A percentile compares a stretch with the other conserved stretches of the same genome.
Conservation (phyloP, 768 basidiomycete genomes). For the Leucocoprinus sp. region DNA sequence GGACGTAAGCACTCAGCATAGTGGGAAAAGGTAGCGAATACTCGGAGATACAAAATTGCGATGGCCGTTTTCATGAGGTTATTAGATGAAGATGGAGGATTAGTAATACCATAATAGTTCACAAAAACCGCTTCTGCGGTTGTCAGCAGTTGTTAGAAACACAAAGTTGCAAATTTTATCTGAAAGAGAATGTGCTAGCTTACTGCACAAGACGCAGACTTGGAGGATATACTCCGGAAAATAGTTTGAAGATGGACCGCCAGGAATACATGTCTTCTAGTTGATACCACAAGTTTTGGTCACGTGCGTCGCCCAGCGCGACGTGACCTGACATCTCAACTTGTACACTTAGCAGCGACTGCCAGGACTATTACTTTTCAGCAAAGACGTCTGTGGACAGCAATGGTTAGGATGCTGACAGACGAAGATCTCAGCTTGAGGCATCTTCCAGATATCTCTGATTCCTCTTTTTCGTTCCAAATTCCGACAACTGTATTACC, state of each 20-base stretch:
- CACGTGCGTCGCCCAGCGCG: background rate
- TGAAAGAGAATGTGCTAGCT: background rate
- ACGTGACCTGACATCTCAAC: background rate
- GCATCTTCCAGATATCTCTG: slow-evolving; percentile 47
- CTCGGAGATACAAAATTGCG: background rate
- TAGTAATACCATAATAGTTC: no score
- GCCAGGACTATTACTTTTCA: background rate
- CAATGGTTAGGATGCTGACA: slow-evolving; percentile 15
- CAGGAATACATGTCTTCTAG: background rate
- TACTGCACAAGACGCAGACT: no score
- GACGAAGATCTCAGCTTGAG: slow-evolving; percentile 39
- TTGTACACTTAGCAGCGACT: background rate
- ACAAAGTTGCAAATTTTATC: background rate
- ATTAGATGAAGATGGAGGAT: background rate
- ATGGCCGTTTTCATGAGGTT: background rate
- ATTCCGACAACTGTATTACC: slow-evolving; percentile 33
- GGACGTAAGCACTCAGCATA: background rate
- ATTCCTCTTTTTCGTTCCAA: slow-evolving; percentile 47
- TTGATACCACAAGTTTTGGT: no score
- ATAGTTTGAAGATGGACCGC: no score
- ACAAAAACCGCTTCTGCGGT: background rate
- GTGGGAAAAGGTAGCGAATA: background rate
- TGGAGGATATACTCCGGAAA: no score
- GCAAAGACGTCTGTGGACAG: background rate
- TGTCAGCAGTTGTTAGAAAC: background rate